Conservation (phyloP, 2,329 filamentous ascomycete species). For the Fusarium virguliforme region DNA sequence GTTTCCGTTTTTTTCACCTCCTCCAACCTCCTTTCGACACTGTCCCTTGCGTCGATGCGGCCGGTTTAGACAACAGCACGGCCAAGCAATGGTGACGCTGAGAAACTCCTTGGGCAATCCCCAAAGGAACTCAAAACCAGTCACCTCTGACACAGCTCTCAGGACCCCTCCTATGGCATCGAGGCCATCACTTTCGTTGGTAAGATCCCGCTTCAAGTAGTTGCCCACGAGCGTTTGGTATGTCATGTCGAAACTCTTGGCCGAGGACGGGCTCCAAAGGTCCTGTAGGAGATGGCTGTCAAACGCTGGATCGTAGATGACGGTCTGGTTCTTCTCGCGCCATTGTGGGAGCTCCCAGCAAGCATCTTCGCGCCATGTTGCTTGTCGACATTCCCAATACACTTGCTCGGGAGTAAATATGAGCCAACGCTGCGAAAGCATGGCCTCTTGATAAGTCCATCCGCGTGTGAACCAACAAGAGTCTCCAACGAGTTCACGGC, state of each 20-base stretch:
- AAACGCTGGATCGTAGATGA: not conserved
- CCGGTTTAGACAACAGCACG: not conserved
- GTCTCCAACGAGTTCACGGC: not conserved
- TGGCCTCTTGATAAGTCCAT: slow-evolving; percentile 2
- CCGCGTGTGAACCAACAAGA: not conserved
- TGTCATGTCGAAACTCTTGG: not conserved
- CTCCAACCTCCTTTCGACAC: not conserved
- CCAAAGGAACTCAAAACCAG: not conserved
- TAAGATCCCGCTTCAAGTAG: not conserved
- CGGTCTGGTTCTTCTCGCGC: not conserved
- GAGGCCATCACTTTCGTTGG: not conserved
- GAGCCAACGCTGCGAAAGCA: not conserved
- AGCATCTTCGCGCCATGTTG: not conserved
- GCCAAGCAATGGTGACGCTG: not conserved
- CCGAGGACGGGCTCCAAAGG: not conserved
- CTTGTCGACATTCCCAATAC: not conserved
- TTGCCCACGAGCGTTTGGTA: not conserved
- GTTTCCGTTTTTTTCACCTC: not conserved
- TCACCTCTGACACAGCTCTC: not conserved
- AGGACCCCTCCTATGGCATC: not conserved
- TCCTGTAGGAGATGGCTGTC: not conserved
- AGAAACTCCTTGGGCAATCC: not conserved
- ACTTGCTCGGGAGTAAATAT: slow-evolving; percentile 3
- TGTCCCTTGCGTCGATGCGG: not conserved
- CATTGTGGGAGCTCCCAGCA: not conserved